Conservation (phyloP, 768 basidiomycete genomes). For the Lanmaoa rubissima region DNA sequence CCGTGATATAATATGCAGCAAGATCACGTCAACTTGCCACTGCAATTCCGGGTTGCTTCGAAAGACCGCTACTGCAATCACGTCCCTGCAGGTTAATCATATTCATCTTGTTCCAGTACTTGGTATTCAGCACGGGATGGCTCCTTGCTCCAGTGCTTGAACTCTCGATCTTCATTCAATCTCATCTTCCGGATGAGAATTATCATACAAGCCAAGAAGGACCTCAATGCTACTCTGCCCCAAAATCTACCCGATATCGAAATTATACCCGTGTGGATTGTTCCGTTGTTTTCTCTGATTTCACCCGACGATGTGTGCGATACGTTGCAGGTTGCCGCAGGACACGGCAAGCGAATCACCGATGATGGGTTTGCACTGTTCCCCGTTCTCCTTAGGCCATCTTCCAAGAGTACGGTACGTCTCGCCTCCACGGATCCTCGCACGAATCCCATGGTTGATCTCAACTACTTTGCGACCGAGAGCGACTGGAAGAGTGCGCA, state of each 20-base stretch:
- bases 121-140: background rate
- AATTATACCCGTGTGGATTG: background rate
- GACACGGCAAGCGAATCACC: background rate
- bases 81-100: background rate
- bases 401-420: slow-evolving; percentile 16
- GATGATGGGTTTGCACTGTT: background rate
- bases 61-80: background rate
- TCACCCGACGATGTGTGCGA: background rate
- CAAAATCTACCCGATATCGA: background rate
- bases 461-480: background rate
- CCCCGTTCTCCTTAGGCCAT: slow-evolving; percentile 1
- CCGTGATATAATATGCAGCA: background rate
- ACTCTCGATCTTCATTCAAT: too few species aligned
- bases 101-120: background rate
- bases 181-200: background rate
- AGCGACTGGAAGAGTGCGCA: background rate
- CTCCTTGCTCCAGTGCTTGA: background rate
- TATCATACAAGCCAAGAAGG: background rate
- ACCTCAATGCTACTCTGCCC: background rate
- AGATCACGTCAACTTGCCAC: background rate
- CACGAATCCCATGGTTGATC: slow-evolving; percentile 8
- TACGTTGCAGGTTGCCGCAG: background rate
- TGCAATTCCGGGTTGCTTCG: background rate
- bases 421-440: slow-evolving; percentile 22
- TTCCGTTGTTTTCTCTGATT: background rate